Evolutionary conservation across 2,329 filamentous ascomycete genomes (phyloP).

Genomic region (Mycogone perniciosa): DNA sequence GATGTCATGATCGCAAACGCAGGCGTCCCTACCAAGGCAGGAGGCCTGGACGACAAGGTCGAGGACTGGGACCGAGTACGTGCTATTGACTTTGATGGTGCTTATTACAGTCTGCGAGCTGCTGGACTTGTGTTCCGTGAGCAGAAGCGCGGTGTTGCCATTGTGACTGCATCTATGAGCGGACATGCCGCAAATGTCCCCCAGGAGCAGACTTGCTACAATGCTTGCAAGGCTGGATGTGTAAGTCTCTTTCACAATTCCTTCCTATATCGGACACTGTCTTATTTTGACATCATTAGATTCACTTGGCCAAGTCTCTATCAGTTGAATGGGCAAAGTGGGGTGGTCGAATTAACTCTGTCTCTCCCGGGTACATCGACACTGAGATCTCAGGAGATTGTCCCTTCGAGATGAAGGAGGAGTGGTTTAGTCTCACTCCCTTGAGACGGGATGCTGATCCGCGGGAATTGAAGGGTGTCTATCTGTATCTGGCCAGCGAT

Average conservation of each 20-base stretch:
- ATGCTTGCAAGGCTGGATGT: constrained; percentile 38
- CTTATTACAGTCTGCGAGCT: constrained; percentile 28
- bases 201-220: constrained; percentile 37
- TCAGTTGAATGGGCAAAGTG: constrained; percentile 40
- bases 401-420: constrained; percentile 28
- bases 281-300: constrained; percentile 1
- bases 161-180: constrained; percentile 30
- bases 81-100: constrained; percentile 27
- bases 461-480: constrained; percentile 26
- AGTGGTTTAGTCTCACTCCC: constrained; percentile 28
- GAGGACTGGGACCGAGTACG: constrained; percentile 26
- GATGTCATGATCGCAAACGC: constrained; percentile 32
- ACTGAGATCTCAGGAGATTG: constrained; percentile 29
- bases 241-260: neutral
- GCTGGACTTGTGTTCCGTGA: constrained; percentile 28
- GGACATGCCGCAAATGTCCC: constrained; percentile 31
- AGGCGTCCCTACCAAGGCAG: constrained; percentile 27
- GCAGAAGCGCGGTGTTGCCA: constrained; percentile 28
- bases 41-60: constrained; percentile 24
- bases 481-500: constrained; percentile 21
- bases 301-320: constrained; percentile 36
- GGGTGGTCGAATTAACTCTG: constrained; percentile 34
- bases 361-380: constrained; percentile 34
- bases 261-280: no score
- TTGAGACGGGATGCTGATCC: constrained; percentile 24